Base-by-base conservation (phyloP, 2,329 filamentous ascomycete species). In the Zalaria sp. region DNA sequence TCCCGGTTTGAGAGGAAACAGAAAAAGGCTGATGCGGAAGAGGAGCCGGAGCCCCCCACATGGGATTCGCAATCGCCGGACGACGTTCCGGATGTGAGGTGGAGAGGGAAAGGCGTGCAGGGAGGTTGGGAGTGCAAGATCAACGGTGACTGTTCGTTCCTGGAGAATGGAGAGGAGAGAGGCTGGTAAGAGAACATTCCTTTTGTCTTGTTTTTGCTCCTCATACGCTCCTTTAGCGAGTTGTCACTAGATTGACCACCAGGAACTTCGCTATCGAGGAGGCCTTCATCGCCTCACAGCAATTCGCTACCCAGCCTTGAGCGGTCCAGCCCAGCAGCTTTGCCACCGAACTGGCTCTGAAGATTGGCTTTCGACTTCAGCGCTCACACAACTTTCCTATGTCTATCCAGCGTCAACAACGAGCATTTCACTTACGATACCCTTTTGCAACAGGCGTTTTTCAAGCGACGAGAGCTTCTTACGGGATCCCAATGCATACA, bases 111-210 rank as follows among this genome's bases (percentile, higher is more conserved):
- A 25, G 81, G 81, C 18, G 73, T 88, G 34, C 68, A 71, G 26
- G 86, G 85, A 32, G 81, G 81, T 27, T 98, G 89, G 89, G 71
- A 76, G 34, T 88, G 86, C 56, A 72, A 77, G 45, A 57, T 75
- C 41, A 89, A 94, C 63, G 86, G 86, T 10, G 85, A 94, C 58
- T 94, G 87, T 55, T 79, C 74, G 45, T 93, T 89, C 61, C 66
- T 96, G 50, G 76, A 70, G 41, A 72, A 73, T 42, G 89, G 89
- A 5, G 81, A 83, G 53, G 89, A 96, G 62, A 72, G 88, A 65
- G 87, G 87, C 57, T 96, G 89, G 87, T 91, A 61, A 63, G 69
- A 64, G 9, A 10, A 9, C 25, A 27, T 27, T 40, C 37, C n/a
- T 49, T 47, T 35, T 48, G 47, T 46, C 46, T 51, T 40, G 51